Percentiles rank a stretch among this genome's conserved stretches.
phyloP scores from a whole-genome alignment of 2,329 filamentous ascomycete species.

The Neurospora crassa region DNA sequence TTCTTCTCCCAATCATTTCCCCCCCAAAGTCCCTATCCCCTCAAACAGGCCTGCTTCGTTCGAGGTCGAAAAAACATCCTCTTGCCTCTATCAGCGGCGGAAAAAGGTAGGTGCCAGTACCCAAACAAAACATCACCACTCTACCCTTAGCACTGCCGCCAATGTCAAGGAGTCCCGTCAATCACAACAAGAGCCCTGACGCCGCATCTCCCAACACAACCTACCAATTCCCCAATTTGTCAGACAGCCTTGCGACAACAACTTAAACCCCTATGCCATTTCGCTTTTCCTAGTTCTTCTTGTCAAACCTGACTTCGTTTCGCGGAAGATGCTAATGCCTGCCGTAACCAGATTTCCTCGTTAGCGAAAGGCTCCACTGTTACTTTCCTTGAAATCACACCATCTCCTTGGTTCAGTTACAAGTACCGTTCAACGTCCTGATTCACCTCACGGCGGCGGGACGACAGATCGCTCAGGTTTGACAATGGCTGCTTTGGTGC shows the following conservation, averaged over 20 bases:
- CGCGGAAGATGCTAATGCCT: background rate
- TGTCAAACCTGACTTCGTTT: background rate
- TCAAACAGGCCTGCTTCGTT: background rate
- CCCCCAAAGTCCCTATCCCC: background rate
- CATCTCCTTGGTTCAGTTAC: background rate
- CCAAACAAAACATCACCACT: background rate
- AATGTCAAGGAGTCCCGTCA: background rate
- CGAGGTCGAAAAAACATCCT: background rate
- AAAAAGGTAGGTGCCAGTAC: background rate
- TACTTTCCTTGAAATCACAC: slow-evolving; percentile 5
- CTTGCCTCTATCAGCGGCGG: background rate
- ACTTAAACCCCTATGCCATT: background rate
- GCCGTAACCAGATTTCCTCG: background rate
- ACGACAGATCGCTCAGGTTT: slow-evolving; percentile 1
- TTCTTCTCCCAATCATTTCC: slow-evolving; percentile 10
- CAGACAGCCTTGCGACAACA: background rate
- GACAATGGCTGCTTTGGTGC: slow-evolving; percentile 78
- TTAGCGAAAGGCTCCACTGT: background rate
- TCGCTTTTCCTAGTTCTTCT: background rate
- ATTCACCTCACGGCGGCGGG: background rate
- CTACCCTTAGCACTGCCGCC: background rate
- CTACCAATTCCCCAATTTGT: background rate
- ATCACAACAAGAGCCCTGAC: background rate
- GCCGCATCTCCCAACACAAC: background rate
- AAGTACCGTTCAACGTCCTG: background rate